Base-by-base conservation (phyloP, 2,329 filamentous ascomycete species). In the Aureobasidium lini region DNA sequence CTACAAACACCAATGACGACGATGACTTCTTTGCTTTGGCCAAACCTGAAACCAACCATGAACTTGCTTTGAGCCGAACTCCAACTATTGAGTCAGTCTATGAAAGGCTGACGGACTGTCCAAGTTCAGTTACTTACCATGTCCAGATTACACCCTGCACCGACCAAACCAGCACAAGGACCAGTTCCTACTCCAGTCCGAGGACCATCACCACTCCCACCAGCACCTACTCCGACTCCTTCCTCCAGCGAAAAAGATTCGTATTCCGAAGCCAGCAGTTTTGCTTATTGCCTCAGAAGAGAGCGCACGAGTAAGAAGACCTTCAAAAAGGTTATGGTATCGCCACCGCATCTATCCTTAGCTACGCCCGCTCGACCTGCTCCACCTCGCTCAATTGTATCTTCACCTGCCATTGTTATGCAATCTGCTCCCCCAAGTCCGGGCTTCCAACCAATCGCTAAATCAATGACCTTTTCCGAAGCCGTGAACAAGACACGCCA, bases 211-310 rank as follows among this genome's bases (percentile, higher is more conserved):
- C 18, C 54, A 23, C 6, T 23, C 15, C 32, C n/a, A 32, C n/a
- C 42, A 40, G 31, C 16, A 29, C 34, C 29, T 7, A 36, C 36
- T 11, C 54, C 42, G 11, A 40, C 54, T 15, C 18, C 54, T 15
- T 34, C 18, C 11, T 43, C 43, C 23, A 57, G 54, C 34, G 54
- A 57, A 3, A 43, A 39, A 53, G 29, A 16, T 28, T 34, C 36
- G 6, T 43, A 31, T 13, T 59, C 57, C 3, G 57, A 52, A 10
- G 57, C 57, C 57, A 59, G 57, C 57, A 59, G 57, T 29, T 46
- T 53, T 46, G 57, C 57, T 37, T 34, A 53, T 32, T 15, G 18
- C 7, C 16, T 59, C 7, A 28, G 16, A 5, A 34, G 57, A 28
- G 47, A 59, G 18, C 46, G 40, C 10, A 40, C 37, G 6, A 39